Evolutionary conservation across 352 stramenopile species (phyloP).

Genomic region (Globisporangium cylindrosporum): DNA sequence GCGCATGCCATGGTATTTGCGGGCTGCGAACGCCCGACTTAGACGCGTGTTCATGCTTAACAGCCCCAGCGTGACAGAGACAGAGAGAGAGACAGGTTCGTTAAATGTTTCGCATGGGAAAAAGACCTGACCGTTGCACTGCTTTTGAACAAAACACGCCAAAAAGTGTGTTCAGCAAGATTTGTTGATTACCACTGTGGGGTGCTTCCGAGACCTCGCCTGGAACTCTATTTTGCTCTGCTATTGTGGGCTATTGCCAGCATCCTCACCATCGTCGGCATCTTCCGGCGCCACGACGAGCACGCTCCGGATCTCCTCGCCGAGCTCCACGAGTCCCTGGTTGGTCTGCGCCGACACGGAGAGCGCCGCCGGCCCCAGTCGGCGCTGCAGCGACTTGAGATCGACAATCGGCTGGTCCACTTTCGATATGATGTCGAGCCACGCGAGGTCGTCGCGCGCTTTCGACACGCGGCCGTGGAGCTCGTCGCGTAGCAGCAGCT

Average conservation of each 20-base stretch:
- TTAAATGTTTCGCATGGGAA: not conserved
- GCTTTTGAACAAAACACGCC: not conserved
- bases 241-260: not conserved
- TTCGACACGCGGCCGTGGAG: conserved; percentile 46
- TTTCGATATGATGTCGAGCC: conserved; percentile 88
- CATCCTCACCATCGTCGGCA: no score
- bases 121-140: not conserved
- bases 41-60: not conserved
- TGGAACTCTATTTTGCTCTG: not conserved
- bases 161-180: not conserved
- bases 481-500: conserved; percentile 73
- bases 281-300: conserved; percentile 36
- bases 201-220: no score
- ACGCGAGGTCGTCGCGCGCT: conserved; percentile 46
- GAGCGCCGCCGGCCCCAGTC: conserved; percentile 23
- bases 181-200: not conserved
- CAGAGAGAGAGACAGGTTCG: not conserved
- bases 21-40: not conserved
- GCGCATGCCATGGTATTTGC: no score
- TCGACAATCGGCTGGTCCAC: conserved; percentile 62
- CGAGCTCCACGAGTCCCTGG: conserved; percentile 62
- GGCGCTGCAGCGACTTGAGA: conserved; percentile 29
- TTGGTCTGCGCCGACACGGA: conserved; percentile 75
- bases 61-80: not conserved
- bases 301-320: conserved; percentile 48